Percentiles rank a stretch among this genome's conserved stretches.
phyloP scores from a whole-genome alignment of 163 green algal genomes.

The Coccomyxa subellipsoidea region DNA sequence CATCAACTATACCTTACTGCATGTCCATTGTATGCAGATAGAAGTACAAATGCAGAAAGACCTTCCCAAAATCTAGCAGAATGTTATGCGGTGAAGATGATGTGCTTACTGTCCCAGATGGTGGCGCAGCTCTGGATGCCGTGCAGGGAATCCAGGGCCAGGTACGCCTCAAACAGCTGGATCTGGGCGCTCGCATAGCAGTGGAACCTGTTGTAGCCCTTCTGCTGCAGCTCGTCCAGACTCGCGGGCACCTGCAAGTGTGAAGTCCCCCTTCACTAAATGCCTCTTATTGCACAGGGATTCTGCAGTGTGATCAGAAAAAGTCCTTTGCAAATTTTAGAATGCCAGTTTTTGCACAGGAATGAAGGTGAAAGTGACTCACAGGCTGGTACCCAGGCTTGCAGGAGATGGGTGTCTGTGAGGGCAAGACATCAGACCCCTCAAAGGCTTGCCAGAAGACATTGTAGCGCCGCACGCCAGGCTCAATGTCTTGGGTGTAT shows the following conservation, averaged over 20 bases:
- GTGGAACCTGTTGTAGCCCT: not conserved
- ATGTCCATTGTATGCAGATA: too few species aligned
- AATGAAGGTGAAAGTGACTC: too few species aligned
- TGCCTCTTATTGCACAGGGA: too few species aligned
- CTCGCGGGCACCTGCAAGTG: not conserved
- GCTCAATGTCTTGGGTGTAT: not conserved
- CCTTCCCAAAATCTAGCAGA: too few species aligned
- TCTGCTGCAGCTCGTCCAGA: not conserved
- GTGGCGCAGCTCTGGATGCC: conserved; percentile 5
- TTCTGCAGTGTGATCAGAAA: too few species aligned
- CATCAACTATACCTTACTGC: too few species aligned
- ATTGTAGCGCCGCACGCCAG: conserved; percentile 14
- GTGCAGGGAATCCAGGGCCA: not conserved
- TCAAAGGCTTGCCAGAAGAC: conserved; percentile 11
- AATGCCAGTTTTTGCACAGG: too few species aligned
- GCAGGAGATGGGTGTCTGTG: not conserved
- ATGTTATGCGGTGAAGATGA: too few species aligned
- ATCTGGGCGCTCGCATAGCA: conserved; percentile 1
- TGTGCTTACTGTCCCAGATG: conserved; percentile 11
- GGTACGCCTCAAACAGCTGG: not conserved
- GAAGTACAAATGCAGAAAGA: too few species aligned
- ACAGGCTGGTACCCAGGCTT: not conserved
- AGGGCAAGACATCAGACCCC: not conserved
- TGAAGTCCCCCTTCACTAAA: too few species aligned
- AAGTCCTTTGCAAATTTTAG: too few species aligned